These are phyloP conservation scores for Aquilaria yunnanensis DNA, from an alignment of 345 rosid genomes.

Conservation along the genomic window DNA sequence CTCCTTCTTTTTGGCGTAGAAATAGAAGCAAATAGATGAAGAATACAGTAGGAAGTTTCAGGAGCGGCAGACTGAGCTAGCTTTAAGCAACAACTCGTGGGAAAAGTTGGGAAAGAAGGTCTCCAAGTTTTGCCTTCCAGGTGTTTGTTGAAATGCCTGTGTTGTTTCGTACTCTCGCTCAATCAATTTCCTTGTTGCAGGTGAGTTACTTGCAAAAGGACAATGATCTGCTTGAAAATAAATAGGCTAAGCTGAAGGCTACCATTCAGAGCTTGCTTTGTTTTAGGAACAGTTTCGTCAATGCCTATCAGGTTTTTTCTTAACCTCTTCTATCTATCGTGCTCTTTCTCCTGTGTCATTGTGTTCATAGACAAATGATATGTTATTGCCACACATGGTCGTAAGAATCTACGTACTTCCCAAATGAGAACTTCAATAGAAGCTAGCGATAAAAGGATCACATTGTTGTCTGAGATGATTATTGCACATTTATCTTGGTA, in stretches of 20 bases:
- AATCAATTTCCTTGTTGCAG: conserved; percentile 19
- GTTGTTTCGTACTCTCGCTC: neutral
- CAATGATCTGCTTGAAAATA: conserved; percentile 55
- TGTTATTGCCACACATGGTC: neutral
- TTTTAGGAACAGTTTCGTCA: conserved; percentile 50
- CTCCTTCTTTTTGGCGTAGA: conserved; percentile 34
- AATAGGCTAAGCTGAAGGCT: conserved; percentile 51
- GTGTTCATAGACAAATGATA: conserved; percentile 6
- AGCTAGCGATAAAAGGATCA: conserved; percentile 46
- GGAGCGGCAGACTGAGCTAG: conserved; percentile 55
- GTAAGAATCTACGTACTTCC: conserved; percentile 55
- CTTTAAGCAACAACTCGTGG: conserved; percentile 39
- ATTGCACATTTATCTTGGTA: conserved; percentile 55
- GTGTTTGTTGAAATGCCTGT: conserved; percentile 22
- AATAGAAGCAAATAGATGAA: conserved; percentile 67
- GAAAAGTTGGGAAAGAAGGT: conserved; percentile 66
- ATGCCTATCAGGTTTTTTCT: conserved; percentile 53
- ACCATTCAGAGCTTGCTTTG: conserved; percentile 57
- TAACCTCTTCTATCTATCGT: neutral
- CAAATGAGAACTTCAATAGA: conserved; percentile 64
- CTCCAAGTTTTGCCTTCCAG: conserved; percentile 9
- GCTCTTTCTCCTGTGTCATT: neutral
- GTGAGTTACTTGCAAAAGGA: conserved; percentile 63
- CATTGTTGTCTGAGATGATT: conserved; percentile 41
- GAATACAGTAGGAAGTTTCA: conserved; percentile 45